Evolutionary conservation across 73 alveolate genomes (phyloP).

Genomic region (Blepharisma stoltei): DNA sequence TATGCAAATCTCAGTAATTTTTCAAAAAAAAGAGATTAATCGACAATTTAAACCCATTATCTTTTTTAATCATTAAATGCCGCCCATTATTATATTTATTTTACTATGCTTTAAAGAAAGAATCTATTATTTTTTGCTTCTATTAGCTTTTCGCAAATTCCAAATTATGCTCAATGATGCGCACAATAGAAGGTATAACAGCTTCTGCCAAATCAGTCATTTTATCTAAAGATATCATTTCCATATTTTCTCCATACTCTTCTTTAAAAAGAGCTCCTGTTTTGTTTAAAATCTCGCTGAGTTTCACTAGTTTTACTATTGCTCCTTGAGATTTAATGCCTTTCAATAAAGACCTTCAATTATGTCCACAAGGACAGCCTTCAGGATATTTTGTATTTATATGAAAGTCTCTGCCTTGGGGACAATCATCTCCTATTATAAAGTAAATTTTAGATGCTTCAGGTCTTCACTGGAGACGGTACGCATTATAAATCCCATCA

Average conservation of each 20-base stretch:
- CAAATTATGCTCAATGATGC: no score
- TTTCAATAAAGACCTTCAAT: neutral
- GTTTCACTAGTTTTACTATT: neutral
- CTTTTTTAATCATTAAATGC: no score
- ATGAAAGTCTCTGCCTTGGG: slow-evolving; percentile 9
- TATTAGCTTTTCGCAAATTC: no score
- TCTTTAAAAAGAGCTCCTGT: neutral
- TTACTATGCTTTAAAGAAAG: no score
- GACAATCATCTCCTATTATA: slow-evolving; percentile 16
- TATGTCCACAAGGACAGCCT: slow-evolving; percentile 11
- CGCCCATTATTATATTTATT: no score
- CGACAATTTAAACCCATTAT: no score
- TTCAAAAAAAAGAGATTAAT: no score
- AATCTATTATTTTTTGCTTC: no score
- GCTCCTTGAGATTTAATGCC: neutral
- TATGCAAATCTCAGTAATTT: no score
- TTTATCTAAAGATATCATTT: neutral
- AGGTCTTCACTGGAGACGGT: neutral
- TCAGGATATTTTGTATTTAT: neutral
- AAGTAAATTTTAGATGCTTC: neutral
- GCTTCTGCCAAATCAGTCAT: neutral
- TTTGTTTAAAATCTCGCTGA: neutral
- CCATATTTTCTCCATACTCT: neutral
- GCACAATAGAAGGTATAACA: neutral
- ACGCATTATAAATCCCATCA: neutral